Base-by-base conservation (phyloP, 306 rosid genomes). In the Ceratonia siliqua region DNA sequence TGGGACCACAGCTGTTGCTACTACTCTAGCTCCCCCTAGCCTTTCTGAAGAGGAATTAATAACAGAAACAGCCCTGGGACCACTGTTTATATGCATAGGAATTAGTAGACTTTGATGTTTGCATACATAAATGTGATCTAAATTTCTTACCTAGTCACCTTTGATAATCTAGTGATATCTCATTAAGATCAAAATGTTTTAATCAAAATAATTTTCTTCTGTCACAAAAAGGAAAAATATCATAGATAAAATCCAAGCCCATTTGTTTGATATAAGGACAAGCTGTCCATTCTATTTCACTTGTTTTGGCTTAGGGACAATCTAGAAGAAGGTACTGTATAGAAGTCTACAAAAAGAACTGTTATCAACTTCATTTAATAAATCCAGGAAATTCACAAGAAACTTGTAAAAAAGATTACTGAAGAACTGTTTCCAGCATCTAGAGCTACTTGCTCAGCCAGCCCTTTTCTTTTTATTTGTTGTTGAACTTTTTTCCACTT, bases 1-100 rank as follows among this genome's bases (percentile, higher is more conserved):
- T 15, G 96, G 88, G 53, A 87, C 97, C 68, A 83, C 90, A 72
- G 88, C 85, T 46, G 93, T 88, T 61, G 88, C 86, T 62, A 83
- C 92, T 66, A 94, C 89, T 79, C 67, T 83, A 7, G 90, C 97
- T 66, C 98, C 98, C 78, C 97, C 98, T 77, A 94, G 78, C 72
- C 78, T 89, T 76, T 85, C 96, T 24, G 98, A 87, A 24, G 91
- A 91, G 42, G 96, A 86, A 83, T 84, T 85, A 39, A 94, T 75
- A 67, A 88, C 91, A 64, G 98, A 91, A 81, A 94, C 91, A 61
- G 96, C 97, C 86, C 94, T 84, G 56, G 98, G 97, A 78, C 97
- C 97, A 72, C 98, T 91, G 87, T 73, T 64, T 70, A 27, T 68
- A 67, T 54, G 55, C 42, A 46, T 25, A 70, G 42, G 53, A 54